phyloP scores from a whole-genome alignment of 345 rosid genomes.

The Lepidium africanum region DNA sequence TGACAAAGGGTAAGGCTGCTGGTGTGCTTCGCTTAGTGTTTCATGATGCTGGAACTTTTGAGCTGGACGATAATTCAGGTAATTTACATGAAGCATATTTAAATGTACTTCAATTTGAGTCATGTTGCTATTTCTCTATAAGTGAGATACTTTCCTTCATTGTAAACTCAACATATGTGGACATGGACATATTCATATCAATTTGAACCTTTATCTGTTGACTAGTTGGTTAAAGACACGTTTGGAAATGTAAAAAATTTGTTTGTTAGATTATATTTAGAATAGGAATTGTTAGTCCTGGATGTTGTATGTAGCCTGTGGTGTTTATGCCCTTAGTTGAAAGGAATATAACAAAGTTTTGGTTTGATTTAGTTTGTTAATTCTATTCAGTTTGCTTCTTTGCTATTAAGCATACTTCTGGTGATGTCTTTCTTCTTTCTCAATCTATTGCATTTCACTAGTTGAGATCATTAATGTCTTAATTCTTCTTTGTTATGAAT shows the following conservation, averaged over 20 bases:
- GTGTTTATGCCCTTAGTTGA: neutral
- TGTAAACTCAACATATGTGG: neutral
- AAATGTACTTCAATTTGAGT: neutral
- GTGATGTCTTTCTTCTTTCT: neutral
- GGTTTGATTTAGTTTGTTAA: neutral
- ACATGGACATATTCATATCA: neutral
- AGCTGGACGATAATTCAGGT: conserved; percentile 52
- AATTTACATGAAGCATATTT: neutral
- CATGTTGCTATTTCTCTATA: neutral
- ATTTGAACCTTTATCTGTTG: neutral
- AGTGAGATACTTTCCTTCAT: neutral
- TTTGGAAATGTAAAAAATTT: neutral
- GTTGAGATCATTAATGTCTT: neutral
- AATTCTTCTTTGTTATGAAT: neutral
- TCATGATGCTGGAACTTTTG: conserved; percentile 98
- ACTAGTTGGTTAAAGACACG: neutral
- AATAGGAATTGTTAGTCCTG: neutral
- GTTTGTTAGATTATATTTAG: neutral
- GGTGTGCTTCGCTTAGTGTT: conserved; percentile 94
- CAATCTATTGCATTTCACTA: neutral
- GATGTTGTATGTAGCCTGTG: neutral
- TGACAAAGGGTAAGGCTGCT: conserved; percentile 85
- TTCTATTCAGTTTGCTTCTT: neutral
- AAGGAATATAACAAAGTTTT: neutral
- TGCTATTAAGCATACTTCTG: neutral